Conservation (phyloP, 495 filamentous ascomycete genomes). For the Aspergillus biplanus region DNA sequence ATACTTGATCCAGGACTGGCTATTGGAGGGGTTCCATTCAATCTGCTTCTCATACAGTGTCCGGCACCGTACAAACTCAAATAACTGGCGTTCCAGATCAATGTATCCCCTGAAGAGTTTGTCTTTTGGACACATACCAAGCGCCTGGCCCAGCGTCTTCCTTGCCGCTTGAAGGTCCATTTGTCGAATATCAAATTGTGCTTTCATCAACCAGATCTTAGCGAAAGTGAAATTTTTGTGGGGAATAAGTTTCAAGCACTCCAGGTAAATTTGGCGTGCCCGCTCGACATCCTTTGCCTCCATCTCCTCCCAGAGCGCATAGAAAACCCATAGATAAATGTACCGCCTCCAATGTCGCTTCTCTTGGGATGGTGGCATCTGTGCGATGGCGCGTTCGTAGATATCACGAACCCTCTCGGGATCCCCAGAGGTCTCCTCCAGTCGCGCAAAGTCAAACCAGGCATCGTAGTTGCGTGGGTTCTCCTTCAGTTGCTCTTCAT, state of each 20-base stretch:
- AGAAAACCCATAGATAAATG: slow-evolving; percentile 98
- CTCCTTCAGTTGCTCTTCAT: slow-evolving; percentile 90
- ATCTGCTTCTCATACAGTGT: slow-evolving; percentile 93
- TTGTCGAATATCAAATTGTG: slow-evolving; percentile 91
- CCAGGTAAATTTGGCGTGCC: slow-evolving; percentile 86
- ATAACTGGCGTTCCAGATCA: slow-evolving; percentile 85
- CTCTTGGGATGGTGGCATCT: slow-evolving; percentile 93
- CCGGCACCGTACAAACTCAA: slow-evolving; percentile 88
- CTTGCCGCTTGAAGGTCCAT: slow-evolving; percentile 76
- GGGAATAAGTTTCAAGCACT: slow-evolving; percentile 84
- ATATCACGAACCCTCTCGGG: slow-evolving; percentile 82
- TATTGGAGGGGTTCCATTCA: slow-evolving; percentile 86
- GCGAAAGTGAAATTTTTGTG: slow-evolving; percentile 98
- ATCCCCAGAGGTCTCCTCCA: slow-evolving; percentile 85
- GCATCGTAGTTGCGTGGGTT: slow-evolving; percentile 93
- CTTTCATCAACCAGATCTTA: slow-evolving; percentile 93
- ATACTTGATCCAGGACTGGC: slow-evolving; percentile 92
- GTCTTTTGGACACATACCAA: slow-evolving; percentile 95
- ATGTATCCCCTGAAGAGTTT: slow-evolving; percentile 94
- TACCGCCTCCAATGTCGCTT: slow-evolving; percentile 97
- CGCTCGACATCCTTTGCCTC: slow-evolving; percentile 77
- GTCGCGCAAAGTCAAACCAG: slow-evolving; percentile 93
- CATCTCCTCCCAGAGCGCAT: slow-evolving; percentile 92
- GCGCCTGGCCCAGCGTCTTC: slow-evolving; percentile 84
- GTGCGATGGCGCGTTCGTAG: slow-evolving; percentile 95